Evolutionary conservation across 768 basidiomycete species (phyloP).

Genomic region (Amanita muscaria): DNA sequence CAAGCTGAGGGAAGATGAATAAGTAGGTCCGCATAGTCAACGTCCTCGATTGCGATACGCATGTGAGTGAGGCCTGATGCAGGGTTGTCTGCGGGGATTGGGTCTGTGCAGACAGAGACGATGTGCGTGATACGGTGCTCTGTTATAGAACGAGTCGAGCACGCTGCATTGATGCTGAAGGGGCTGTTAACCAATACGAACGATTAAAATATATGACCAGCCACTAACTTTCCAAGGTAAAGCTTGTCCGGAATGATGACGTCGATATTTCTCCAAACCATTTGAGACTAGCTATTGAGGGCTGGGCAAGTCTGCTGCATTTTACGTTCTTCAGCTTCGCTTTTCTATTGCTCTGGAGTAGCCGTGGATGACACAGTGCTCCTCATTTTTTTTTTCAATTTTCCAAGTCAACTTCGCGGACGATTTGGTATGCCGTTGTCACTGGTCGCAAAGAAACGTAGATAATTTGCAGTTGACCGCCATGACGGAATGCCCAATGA

Average conservation of each 20-base stretch:
- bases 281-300: slow-evolving; percentile 24
- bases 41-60: slow-evolving; percentile 63
- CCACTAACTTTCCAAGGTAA: slow-evolving; percentile 67
- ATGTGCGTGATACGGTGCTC: slow-evolving; percentile 76
- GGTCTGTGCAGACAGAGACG: slow-evolving; percentile 66
- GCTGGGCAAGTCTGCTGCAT: too few relatives aligned
- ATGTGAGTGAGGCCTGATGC: slow-evolving; percentile 63
- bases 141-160: slow-evolving; percentile 59
- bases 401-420: slow-evolving; percentile 4
- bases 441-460: slow-evolving; percentile 1
- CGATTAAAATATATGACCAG: slow-evolving; percentile 14
- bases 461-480: slow-evolving; percentile 2
- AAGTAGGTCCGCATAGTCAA: slow-evolving; percentile 61
- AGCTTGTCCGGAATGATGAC: slow-evolving; percentile 55
- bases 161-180: slow-evolving; percentile 57
- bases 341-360: slow-evolving; percentile 8
- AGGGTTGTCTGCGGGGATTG: slow-evolving; percentile 61
- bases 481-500: slow-evolving; percentile 2
- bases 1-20: slow-evolving; percentile 59
- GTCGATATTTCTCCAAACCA: slow-evolving; percentile 62
- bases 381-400: not conserved
- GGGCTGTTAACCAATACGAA: slow-evolving; percentile 14
- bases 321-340: too few relatives aligned
- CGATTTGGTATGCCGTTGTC: slow-evolving; percentile 5
- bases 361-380: not conserved